Conservation (phyloP, 106 monocot species). For the Vanilla planifolia region DNA sequence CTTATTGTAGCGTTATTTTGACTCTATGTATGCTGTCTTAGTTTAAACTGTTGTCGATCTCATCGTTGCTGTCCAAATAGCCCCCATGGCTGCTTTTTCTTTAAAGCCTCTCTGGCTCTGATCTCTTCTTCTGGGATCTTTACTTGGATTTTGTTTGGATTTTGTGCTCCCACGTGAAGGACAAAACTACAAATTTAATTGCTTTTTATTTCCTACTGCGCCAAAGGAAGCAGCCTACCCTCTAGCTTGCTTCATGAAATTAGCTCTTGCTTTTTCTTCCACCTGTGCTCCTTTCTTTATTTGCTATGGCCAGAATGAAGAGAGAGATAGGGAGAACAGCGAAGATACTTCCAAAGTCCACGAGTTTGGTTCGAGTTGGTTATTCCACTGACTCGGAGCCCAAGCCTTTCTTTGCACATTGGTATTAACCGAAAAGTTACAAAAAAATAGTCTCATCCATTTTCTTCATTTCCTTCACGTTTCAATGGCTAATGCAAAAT, state of each 20-base stretch:
- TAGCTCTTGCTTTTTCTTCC: constrained; percentile 1
- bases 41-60: constrained; percentile 31
- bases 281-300: neutral
- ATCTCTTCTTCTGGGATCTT: constrained; percentile 30
- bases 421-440: constrained; percentile 5
- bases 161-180: constrained; percentile 61
- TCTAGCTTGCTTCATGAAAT: constrained; percentile 2
- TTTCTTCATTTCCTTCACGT: too few relatives aligned
- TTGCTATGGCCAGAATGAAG: constrained; percentile 7
- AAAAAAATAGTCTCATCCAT: constrained; percentile 1
- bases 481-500: neutral
- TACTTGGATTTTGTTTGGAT: constrained; percentile 50
- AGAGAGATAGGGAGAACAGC: neutral
- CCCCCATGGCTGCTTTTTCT: constrained; percentile 5
- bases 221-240: neutral
- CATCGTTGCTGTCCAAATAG: constrained; percentile 34
- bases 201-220: constrained; percentile 15
- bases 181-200: constrained; percentile 29
- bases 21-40: constrained; percentile 31
- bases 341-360: neutral
- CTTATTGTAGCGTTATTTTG: constrained; percentile 10
- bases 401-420: neutral
- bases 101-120: constrained; percentile 22
- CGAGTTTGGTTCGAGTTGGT: neutral
- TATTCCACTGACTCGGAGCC: constrained; percentile 5